Conservation (phyloP, 2,329 filamentous ascomycete species). For the Colletotrichum destructivum region DNA sequence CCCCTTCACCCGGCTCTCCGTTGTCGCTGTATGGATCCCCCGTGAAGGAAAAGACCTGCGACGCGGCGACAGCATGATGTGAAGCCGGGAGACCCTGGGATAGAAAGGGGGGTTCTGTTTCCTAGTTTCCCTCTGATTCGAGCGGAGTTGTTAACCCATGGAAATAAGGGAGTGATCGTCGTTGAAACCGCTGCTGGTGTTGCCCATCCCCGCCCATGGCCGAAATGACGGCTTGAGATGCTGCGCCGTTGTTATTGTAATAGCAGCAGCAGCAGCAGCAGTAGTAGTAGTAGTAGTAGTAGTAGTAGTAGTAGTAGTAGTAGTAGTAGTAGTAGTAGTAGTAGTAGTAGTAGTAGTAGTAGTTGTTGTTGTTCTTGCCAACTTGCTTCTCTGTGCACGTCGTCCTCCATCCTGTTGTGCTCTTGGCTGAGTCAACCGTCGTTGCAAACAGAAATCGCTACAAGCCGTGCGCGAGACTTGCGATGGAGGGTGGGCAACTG, state of each 20-base stretch:
- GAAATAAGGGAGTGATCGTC: slow-evolving; percentile 24
- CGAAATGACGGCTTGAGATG: slow-evolving; percentile 35
- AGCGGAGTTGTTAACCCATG: slow-evolving; percentile 21
- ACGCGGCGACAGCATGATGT: slow-evolving; percentile 25
- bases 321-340: slow-evolving; percentile 1
- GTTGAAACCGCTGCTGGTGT: slow-evolving; percentile 8
- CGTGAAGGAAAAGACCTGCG: slow-evolving; percentile 34
- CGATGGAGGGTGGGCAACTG: slow-evolving; percentile 11
- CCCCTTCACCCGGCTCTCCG: slow-evolving; percentile 37
- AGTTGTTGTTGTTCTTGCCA: neutral
- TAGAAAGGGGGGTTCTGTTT: slow-evolving; percentile 20
- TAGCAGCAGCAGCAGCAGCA: neutral
- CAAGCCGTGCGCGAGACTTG: neutral
- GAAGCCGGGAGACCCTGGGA: slow-evolving; percentile 30
- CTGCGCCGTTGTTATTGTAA: slow-evolving; percentile 9
- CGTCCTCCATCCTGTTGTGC: neutral
- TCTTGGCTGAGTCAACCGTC: neutral
- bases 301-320: neutral
- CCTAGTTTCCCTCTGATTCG: slow-evolving; percentile 36
- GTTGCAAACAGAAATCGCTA: slow-evolving; percentile 14
- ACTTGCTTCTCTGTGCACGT: neutral
- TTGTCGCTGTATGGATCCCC: slow-evolving; percentile 33
- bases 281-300: neutral
- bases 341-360: neutral
- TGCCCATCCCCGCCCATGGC: slow-evolving; percentile 16